These are phyloP conservation scores for Geranium incanum DNA, from an alignment of 441 rosid genomes.

Conservation along the genomic window DNA sequence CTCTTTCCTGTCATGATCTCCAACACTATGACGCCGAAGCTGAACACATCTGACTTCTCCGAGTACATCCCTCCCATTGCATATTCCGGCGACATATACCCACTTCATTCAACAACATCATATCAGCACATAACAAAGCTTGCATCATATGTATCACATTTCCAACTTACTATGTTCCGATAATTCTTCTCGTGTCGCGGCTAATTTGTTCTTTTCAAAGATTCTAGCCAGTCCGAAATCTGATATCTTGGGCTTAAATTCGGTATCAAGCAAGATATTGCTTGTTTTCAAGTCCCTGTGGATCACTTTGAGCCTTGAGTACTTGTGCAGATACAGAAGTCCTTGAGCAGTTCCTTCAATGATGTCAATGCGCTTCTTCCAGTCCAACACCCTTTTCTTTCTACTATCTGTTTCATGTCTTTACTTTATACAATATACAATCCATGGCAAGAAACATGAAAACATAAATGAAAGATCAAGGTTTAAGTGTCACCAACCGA, in stretches of 20 bases:
- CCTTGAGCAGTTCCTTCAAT: not conserved
- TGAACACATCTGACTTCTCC: not conserved
- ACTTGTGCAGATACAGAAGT: not conserved
- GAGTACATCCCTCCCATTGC: not conserved
- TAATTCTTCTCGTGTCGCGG: too few species aligned
- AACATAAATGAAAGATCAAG: not conserved
- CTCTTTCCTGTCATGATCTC: not conserved
- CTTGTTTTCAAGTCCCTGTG: too few species aligned
- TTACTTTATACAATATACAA: too few species aligned
- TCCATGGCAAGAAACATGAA: too few species aligned
- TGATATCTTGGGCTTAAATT: too few species aligned
- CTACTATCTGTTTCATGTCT: not conserved
- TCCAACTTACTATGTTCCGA: too few species aligned
- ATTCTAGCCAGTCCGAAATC: too few species aligned
- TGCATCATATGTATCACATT: too few species aligned
- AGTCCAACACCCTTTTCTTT: not conserved
- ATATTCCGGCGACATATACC: not conserved
- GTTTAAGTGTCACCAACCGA: not conserved
- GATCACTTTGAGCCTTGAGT: not conserved
- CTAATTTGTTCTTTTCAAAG: too few species aligned
- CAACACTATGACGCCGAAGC: constrained; percentile 3
- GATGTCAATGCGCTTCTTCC: constrained; percentile 8
- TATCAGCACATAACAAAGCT: too few species aligned
- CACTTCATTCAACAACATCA: too few species aligned
- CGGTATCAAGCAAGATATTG: too few species aligned